phyloP scores from a whole-genome alignment of 2,329 filamentous ascomycete genomes.

The Aspergillus tanneri region DNA sequence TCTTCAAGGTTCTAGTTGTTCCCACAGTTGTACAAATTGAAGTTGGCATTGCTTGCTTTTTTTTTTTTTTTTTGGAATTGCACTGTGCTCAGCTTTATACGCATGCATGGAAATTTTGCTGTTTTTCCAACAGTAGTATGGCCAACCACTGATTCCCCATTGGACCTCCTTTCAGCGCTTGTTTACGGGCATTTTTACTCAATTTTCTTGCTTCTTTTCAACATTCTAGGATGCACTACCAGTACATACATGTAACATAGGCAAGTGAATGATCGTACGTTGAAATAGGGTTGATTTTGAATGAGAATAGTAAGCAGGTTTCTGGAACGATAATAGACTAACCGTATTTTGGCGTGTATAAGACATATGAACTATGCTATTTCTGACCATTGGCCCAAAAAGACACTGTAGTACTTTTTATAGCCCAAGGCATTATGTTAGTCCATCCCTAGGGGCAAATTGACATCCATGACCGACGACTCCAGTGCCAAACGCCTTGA shows the following conservation, averaged over 20 bases:
- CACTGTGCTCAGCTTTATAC: neutral
- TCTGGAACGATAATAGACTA: too few species aligned
- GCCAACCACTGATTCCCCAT: constrained; percentile 13
- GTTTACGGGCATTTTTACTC: constrained; percentile 8
- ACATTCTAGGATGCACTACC: constrained; percentile 3
- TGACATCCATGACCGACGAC: constrained; percentile 22
- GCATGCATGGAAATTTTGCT: constrained; percentile 10
- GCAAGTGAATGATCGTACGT: constrained; percentile 3
- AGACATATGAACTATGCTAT: neutral
- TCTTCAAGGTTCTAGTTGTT: constrained; percentile 15
- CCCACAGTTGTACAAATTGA: constrained; percentile 19
- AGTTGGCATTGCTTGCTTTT: constrained; percentile 8
- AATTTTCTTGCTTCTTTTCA: constrained; percentile 8
- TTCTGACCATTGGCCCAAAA: neutral
- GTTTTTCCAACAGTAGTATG: neutral
- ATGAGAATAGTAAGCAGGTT: constrained; percentile 2
- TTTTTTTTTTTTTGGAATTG: constrained; percentile 9
- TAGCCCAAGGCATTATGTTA: neutral
- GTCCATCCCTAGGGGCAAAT: constrained; percentile 11
- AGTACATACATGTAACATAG: constrained; percentile 14
- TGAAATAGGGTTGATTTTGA: neutral
- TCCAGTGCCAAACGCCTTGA: constrained; percentile 26
- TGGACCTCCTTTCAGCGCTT: constrained; percentile 15
- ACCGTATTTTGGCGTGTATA: too few species aligned
- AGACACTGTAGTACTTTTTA: constrained; percentile 16